These are phyloP conservation scores for Aspergillus sp. DNA, from an alignment of 2,329 filamentous ascomycete species.

Conservation along the genomic window DNA sequence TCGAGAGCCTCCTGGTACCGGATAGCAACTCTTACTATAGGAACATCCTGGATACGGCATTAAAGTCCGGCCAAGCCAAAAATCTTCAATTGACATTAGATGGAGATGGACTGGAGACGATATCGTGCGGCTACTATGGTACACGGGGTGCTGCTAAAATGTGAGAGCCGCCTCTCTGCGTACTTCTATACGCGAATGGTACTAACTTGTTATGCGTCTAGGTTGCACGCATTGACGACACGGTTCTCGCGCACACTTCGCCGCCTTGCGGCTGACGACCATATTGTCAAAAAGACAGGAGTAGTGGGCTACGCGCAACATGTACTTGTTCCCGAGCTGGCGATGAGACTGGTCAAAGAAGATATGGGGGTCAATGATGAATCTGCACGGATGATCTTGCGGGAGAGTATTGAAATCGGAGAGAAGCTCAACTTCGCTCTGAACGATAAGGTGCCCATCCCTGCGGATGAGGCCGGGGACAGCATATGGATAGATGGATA, in stretches of 20 bases:
- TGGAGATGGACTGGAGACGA: slow-evolving; percentile 48
- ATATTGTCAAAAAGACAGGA: slow-evolving; percentile 65
- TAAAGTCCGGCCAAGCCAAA: slow-evolving; percentile 59
- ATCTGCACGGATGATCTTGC: slow-evolving; percentile 56
- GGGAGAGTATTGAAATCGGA: slow-evolving; percentile 66
- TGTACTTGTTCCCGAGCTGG: slow-evolving; percentile 73
- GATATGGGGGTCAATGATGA: slow-evolving; percentile 53
- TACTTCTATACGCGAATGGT: background rate
- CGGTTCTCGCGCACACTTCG: slow-evolving; percentile 62
- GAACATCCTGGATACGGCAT: slow-evolving; percentile 52
- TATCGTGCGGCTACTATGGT: slow-evolving; percentile 81
- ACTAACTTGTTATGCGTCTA: slow-evolving; percentile 14
- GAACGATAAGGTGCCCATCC: slow-evolving; percentile 51
- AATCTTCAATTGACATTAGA: slow-evolving; percentile 57
- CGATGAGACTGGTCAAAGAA: slow-evolving; percentile 56
- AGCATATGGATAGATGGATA: background rate
- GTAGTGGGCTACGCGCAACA: slow-evolving; percentile 68
- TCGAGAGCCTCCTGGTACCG: slow-evolving; percentile 61
- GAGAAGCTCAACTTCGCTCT: slow-evolving; percentile 66
- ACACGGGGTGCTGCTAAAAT: slow-evolving; percentile 69
- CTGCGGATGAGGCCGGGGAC: slow-evolving; percentile 9
- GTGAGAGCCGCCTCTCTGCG: slow-evolving; percentile 46
- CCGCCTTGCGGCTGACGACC: slow-evolving; percentile 61
- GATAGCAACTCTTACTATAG: slow-evolving; percentile 59
- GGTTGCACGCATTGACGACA: slow-evolving; percentile 59